A percentile compares a stretch with the other conserved stretches of the same genome.
phyloP scores from a whole-genome alignment of 2,329 filamentous ascomycete species.

The Fusarium abutilonis region DNA sequence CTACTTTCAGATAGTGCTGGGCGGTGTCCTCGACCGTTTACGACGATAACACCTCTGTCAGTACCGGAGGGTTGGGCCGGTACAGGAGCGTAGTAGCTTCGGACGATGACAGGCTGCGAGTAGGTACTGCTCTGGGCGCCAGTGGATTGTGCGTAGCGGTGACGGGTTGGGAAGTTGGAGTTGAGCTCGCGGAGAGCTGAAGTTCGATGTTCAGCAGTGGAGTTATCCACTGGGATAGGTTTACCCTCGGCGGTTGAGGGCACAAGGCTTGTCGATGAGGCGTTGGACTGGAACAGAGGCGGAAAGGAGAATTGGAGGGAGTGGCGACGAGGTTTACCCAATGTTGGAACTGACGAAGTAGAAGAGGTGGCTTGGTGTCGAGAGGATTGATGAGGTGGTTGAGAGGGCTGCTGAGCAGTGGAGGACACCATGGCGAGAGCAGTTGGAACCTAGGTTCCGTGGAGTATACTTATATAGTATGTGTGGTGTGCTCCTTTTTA shows the following conservation, averaged over 20 bases:
- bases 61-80: conserved; percentile 48
- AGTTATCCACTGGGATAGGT: conserved; percentile 66
- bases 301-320: conserved; percentile 61
- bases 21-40: conserved; percentile 45
- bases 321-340: conserved; percentile 47
- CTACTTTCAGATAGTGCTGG: conserved; percentile 44
- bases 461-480: conserved; percentile 36
- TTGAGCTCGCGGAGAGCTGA: conserved; percentile 69
- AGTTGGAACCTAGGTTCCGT: conserved; percentile 21
- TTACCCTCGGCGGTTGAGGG: conserved; percentile 65
- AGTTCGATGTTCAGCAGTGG: conserved; percentile 65
- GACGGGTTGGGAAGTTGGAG: conserved; percentile 65
- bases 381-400: conserved; percentile 32
- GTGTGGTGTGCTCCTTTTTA: conserved; percentile 24
- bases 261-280: conserved; percentile 63
- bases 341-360: conserved; percentile 36
- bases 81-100: conserved; percentile 66
- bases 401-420: conserved; percentile 28
- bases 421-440: conserved; percentile 33
- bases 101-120: conserved; percentile 72
- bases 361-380: conserved; percentile 42
- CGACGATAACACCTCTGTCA: conserved; percentile 46
- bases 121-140: conserved; percentile 67
- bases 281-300: conserved; percentile 59
- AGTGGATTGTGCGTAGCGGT: conserved; percentile 66